phyloP scores from a whole-genome alignment of 2,329 filamentous ascomycete species.

The Venturia oleaginea region DNA sequence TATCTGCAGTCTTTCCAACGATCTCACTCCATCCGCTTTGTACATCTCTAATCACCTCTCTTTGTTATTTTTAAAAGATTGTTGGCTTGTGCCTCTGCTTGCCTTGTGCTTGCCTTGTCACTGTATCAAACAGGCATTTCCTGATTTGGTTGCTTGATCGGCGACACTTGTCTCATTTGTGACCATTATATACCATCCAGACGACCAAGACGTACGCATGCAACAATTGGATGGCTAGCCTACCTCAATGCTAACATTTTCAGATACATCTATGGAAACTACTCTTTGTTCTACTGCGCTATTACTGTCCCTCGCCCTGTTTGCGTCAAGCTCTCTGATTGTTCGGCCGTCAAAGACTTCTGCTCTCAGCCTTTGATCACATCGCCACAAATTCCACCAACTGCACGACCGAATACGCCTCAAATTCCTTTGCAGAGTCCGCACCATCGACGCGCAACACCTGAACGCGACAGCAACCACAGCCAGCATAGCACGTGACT shows the following conservation, averaged over 20 bases:
- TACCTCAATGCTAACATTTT: constrained; percentile 5
- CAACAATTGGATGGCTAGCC: constrained; percentile 2
- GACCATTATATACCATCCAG: constrained; percentile 5
- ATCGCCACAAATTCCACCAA: neutral
- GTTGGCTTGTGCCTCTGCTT: neutral
- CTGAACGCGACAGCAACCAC: neutral
- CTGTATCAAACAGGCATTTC: neutral
- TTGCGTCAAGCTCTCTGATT: neutral
- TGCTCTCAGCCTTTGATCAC: neutral
- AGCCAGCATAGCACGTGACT: neutral
- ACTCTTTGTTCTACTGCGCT: neutral
- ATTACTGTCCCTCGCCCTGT: neutral
- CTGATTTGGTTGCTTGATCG: constrained; percentile 1
- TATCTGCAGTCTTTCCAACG: neutral
- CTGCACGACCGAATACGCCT: neutral
- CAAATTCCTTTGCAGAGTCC: neutral
- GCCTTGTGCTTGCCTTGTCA: neutral
- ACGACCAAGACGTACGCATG: constrained; percentile 8
- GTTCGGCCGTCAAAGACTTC: neutral
- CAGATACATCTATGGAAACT: neutral
- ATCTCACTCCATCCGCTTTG: neutral
- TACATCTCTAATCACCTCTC: neutral
- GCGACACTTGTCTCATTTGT: constrained; percentile 9
- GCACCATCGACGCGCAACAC: neutral
- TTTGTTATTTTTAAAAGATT: constrained; percentile 7